Evolutionary conservation across 2,329 filamentous ascomycete genomes (phyloP).

Genomic region (Thielaviopsis punctulata): DNA sequence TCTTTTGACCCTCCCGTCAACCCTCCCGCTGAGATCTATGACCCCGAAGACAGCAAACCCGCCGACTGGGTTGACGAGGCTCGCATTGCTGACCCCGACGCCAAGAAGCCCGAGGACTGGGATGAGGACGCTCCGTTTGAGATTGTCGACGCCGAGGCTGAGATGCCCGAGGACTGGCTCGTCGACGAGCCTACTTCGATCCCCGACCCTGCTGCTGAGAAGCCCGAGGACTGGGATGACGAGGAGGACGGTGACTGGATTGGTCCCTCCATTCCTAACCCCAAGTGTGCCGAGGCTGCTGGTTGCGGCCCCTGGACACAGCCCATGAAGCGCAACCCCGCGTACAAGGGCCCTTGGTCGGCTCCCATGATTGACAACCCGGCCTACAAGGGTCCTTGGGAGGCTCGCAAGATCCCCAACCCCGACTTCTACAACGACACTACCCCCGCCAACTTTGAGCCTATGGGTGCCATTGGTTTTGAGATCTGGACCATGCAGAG

Average conservation of each 20-base stretch:
- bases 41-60: slow-evolving; percentile 84
- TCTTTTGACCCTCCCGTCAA: slow-evolving; percentile 91
- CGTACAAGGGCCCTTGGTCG: slow-evolving; percentile 98
- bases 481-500: slow-evolving; percentile 99
- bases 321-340: slow-evolving; percentile 86
- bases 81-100: slow-evolving; percentile 79
- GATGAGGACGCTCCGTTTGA: slow-evolving; percentile 96
- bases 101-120: slow-evolving; percentile 95
- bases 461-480: slow-evolving; percentile 95
- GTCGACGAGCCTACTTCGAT: slow-evolving; percentile 70
- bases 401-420: slow-evolving; percentile 91
- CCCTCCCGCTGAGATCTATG: slow-evolving; percentile 86
- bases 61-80: slow-evolving; percentile 90
- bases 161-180: slow-evolving; percentile 89
- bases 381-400: slow-evolving; percentile 91
- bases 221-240: slow-evolving; percentile 98
- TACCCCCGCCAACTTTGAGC: slow-evolving; percentile 89
- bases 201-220: slow-evolving; percentile 84
- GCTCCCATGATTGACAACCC: slow-evolving; percentile 92
- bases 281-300: slow-evolving; percentile 84
- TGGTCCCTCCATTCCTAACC: slow-evolving; percentile 77
- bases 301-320: slow-evolving; percentile 87
- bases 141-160: slow-evolving; percentile 84
- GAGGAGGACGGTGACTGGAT: slow-evolving; percentile 99
- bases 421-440: slow-evolving; percentile 95